Base-by-base conservation (phyloP, 805 yeast species). In the Saccharomycopsis sp. region DNA sequence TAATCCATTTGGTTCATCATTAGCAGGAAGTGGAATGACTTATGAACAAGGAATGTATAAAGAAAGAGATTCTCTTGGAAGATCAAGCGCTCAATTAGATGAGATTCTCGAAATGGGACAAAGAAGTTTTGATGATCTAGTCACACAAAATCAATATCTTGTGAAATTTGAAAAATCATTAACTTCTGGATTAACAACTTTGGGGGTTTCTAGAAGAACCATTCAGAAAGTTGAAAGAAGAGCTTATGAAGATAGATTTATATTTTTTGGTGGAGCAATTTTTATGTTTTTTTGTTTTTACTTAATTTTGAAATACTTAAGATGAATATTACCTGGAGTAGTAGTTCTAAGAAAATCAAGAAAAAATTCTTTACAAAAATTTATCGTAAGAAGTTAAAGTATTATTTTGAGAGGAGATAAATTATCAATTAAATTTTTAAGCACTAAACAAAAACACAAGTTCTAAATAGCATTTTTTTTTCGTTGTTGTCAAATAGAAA, bases 31-130 rank as follows among this genome's bases (percentile, higher is more conserved):
- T 28, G 56, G 57, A 19, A 39, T 57, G 44, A 41, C 54, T 10
- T 64, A 74, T 52, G 70, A 66, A 45, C 78, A 79, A 37, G 94
- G 94, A 0, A 60, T 84, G 42, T 64, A 70, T 47, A 74, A 79
- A 47, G 97, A 92, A 52, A 70, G 69, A 34, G 70, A 72, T 34
- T 70, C 74, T 5, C 61, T 82, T 28, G 69, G 70, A 25, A 65
- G 83, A 42, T 87, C 95, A 0, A 76, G 82, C 31, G 76, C 76
- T 40, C 95, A 85, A 55, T 63, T 92, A 46, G 98, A 92, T 56
- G 86, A 84, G 49, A 85, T 92, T 31, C 58, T 92, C 32, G 96
- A 84, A 52, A 81, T 85, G 79, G 97, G 96, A 2, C 74, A 81
- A 45, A 70, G 72, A 36, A 85, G 95, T 2, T 73, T 86, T 49